A percentile compares a stretch with the other conserved stretches of the same genome.
phyloP scores from a whole-genome alignment of 257 asterid genomes.

The Echium plantagineum region DNA sequence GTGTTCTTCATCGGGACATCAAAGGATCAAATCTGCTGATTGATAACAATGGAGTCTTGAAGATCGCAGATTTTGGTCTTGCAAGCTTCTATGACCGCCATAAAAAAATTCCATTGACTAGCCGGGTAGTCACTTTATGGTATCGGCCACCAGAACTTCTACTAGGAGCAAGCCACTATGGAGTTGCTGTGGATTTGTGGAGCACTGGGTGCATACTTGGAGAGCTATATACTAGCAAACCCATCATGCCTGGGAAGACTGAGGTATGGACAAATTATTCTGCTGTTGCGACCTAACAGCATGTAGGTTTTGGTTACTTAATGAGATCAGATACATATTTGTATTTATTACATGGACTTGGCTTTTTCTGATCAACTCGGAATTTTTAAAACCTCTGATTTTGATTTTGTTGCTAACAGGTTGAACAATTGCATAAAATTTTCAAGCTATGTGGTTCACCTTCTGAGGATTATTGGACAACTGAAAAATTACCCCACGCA shows the following conservation, averaged over 20 bases:
- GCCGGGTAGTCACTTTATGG: slow-evolving; percentile 96
- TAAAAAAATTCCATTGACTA: slow-evolving; percentile 53
- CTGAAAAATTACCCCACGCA: slow-evolving; percentile 57
- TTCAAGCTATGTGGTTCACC: slow-evolving; percentile 94
- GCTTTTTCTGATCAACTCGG: background rate
- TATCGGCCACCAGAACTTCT: slow-evolving; percentile 96
- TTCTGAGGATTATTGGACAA: slow-evolving; percentile 75
- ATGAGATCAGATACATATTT: background rate
- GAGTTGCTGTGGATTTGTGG: slow-evolving; percentile 87
- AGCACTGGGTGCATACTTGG: slow-evolving; percentile 91
- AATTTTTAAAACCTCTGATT: background rate
- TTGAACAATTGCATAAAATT: slow-evolving; percentile 83
- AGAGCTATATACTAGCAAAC: slow-evolving; percentile 70
- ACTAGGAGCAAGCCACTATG: slow-evolving; percentile 73
- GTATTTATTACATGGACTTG: background rate
- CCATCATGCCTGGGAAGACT: slow-evolving; percentile 93
- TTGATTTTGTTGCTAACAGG: slow-evolving; percentile 31
- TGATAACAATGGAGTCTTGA: slow-evolving; percentile 66
- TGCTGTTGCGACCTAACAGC: background rate
- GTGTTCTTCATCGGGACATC: slow-evolving; percentile 80
- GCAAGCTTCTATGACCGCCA: slow-evolving; percentile 57
- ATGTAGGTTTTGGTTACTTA: background rate
- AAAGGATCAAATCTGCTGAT: slow-evolving; percentile 83
- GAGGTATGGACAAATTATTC: slow-evolving; percentile 43
- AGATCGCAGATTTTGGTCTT: slow-evolving; percentile 89